These are phyloP conservation scores for Naganishia sp. DNA, from an alignment of 1,284 basidiomycete species.

Conservation along the genomic window DNA sequence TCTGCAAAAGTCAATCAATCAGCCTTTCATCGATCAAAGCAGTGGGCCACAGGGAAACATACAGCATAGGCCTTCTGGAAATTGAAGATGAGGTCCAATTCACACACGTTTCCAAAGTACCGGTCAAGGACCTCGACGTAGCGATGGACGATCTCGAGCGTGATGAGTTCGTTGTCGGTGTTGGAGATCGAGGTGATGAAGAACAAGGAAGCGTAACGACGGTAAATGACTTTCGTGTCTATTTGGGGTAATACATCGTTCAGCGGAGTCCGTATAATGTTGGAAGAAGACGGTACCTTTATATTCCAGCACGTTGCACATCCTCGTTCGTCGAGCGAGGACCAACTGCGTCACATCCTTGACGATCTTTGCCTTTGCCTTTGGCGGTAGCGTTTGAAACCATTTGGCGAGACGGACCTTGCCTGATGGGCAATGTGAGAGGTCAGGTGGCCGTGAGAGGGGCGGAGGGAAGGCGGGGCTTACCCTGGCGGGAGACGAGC, in stretches of 20 bases:
- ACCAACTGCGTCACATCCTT: conserved; percentile 99
- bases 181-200: conserved; percentile 92
- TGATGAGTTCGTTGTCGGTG: conserved; percentile 87
- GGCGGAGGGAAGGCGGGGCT: conserved; percentile 39
- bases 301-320: conserved; percentile 99
- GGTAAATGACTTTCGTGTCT: conserved; percentile 96
- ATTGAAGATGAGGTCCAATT: conserved; percentile 96
- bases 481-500: conserved; percentile 89
- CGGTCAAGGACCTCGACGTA: conserved; percentile 99
- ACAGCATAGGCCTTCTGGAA: conserved; percentile 97
- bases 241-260: conserved; percentile 9
- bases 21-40: conserved; percentile 15
- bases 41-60: conserved; percentile 31
- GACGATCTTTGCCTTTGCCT: conserved; percentile 95
- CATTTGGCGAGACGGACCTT: conserved; percentile 98
- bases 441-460: not conserved
- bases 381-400: conserved; percentile 94
- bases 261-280: not conserved
- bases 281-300: conserved; percentile 66
- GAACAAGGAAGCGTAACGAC: conserved; percentile 96
- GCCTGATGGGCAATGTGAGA: conserved; percentile 58
- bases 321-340: conserved; percentile 88
- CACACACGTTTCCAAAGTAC: conserved; percentile 99
- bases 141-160: conserved; percentile 95
- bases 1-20: conserved; percentile 58